phyloP scores from a whole-genome alignment of 768 basidiomycete genomes.

The Grammothele lineata region DNA sequence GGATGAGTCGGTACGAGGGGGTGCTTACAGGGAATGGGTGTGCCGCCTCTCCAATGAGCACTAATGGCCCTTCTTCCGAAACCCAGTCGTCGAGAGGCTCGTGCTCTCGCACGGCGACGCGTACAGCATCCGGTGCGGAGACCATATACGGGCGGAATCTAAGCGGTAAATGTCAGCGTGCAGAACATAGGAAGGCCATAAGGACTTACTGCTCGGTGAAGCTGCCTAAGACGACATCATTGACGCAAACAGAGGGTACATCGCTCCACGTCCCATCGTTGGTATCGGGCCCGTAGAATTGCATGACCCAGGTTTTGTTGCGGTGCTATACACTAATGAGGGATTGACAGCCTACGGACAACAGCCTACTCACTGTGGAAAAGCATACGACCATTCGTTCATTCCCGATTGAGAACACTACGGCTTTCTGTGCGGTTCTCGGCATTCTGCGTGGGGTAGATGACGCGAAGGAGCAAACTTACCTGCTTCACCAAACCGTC shows the following conservation, averaged over 20 bases:
- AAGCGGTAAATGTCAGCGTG: not conserved
- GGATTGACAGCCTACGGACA: no score
- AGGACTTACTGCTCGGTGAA: no score
- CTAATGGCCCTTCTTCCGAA: conserved; percentile 24
- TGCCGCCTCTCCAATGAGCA: conserved; percentile 34
- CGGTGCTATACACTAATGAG: not conserved
- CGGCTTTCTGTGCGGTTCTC: no score
- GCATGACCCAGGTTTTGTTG: not conserved
- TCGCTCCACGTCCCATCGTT: conserved; percentile 3
- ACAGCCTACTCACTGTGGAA: no score
- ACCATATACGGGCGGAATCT: not conserved
- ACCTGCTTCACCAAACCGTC: no score
- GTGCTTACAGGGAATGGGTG: conserved; percentile 33
- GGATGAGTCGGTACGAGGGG: not conserved
- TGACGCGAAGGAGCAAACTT: no score
- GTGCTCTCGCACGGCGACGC: conserved; percentile 18
- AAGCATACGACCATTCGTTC: no score
- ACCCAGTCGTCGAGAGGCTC: conserved; percentile 30
- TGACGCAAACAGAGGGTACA: not conserved
- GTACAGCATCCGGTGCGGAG: conserved; percentile 10
- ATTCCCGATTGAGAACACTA: no score
- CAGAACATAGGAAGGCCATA: no score
- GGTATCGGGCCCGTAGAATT: conserved; percentile 5
- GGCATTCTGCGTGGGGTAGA: no score
- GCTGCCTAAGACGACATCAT: not conserved